Conservation (phyloP, 192 early-diverging fungal genomes). For the Coemansia sp. region DNA sequence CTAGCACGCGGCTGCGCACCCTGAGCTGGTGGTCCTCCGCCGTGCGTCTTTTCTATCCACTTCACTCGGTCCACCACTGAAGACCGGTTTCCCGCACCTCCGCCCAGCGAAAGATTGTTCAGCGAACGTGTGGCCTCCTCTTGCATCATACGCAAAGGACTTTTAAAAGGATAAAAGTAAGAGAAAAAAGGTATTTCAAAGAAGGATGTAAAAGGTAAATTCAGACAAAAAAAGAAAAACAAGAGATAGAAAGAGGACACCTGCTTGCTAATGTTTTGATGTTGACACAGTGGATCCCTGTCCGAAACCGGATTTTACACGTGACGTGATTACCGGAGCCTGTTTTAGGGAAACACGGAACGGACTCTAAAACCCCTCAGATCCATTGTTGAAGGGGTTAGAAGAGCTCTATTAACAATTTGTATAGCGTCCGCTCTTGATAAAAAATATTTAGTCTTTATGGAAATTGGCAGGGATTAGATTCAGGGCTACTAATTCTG, state of each 20-base stretch:
- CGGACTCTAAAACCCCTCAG: background rate
- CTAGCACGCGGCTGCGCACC: slow-evolving; percentile 16
- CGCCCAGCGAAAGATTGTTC: slow-evolving; percentile 12
- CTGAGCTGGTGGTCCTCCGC: slow-evolving; percentile 11
- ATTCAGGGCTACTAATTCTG: background rate
- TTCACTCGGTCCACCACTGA: slow-evolving; percentile 51
- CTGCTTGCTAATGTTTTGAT: background rate
- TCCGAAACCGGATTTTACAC: background rate
- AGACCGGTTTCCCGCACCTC: slow-evolving; percentile 19
- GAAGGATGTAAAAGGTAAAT: background rate
- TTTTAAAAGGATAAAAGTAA: background rate
- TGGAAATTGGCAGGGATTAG: slow-evolving; percentile 13
- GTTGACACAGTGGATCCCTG: background rate
- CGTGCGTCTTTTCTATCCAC: slow-evolving; percentile 52
- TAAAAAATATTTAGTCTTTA: background rate
- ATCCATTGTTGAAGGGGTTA: background rate
- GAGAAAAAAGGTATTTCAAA: slow-evolving; percentile 6
- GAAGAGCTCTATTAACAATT: background rate
- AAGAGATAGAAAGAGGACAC: background rate
- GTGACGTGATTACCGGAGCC: background rate
- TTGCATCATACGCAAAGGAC: background rate
- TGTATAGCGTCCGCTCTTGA: background rate
- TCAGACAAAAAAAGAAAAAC: slow-evolving; percentile 1
- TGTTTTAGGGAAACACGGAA: background rate
- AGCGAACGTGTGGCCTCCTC: slow-evolving; percentile 1